Percentiles rank a stretch among this genome's conserved stretches.
phyloP scores from a whole-genome alignment of 768 basidiomycete species.

The Tulasnella sp. region DNA sequence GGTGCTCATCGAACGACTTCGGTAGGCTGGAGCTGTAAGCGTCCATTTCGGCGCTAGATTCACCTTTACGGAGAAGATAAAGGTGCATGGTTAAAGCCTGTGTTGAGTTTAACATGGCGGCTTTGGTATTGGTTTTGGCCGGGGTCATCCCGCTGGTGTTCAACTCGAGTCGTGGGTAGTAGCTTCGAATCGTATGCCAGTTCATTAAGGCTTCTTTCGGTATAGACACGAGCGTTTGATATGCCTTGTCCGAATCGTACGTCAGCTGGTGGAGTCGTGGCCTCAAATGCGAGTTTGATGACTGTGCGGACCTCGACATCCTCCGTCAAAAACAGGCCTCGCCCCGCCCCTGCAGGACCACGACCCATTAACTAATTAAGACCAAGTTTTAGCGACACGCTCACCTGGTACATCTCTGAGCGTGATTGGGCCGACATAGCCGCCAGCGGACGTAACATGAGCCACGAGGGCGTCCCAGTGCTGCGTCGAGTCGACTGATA shows the following conservation, averaged over 20 bases:
- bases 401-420: constrained; percentile 4
- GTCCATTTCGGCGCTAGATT: constrained; percentile 50
- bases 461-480: neutral
- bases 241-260: constrained; percentile 41
- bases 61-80: constrained; percentile 56
- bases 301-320: constrained; percentile 43
- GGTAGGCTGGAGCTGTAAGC: constrained; percentile 82
- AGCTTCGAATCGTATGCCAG: constrained; percentile 56
- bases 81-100: constrained; percentile 83
- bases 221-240: constrained; percentile 60
- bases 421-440: neutral
- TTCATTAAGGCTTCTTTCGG: constrained; percentile 73
- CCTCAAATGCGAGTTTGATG: neutral
- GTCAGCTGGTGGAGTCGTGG: neutral
- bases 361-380: neutral
- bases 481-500: neutral
- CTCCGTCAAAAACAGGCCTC: constrained; percentile 61
- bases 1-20: constrained; percentile 67
- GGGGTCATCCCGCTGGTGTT: neutral
- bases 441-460: neutral
- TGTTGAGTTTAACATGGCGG: constrained; percentile 50
- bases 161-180: constrained; percentile 47
- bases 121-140: constrained; percentile 14
- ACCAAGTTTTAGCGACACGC: neutral
- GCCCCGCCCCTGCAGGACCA: constrained; percentile 52